These are phyloP conservation scores for Umbelopsis ramanniana DNA, from an alignment of 192 early-diverging fungal species.

Conservation along the genomic window DNA sequence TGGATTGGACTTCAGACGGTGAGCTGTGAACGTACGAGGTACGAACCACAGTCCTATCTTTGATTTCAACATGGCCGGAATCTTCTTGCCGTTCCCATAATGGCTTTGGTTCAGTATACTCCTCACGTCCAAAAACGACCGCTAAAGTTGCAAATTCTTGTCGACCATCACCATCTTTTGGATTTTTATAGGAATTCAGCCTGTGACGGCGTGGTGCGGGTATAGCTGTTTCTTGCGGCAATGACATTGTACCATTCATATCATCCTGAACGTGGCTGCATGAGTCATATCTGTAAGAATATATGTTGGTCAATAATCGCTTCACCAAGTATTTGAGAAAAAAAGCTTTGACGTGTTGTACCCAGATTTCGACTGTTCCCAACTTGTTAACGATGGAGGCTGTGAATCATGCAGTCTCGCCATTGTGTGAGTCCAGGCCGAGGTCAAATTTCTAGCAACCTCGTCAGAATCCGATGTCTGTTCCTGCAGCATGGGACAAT, in stretches of 20 bases:
- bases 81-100: constrained; percentile 30
- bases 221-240: constrained; percentile 16
- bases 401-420: background rate
- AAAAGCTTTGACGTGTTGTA: background rate
- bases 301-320: background rate
- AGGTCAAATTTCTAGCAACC: background rate
- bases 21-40: background rate
- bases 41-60: background rate
- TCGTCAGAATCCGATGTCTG: background rate
- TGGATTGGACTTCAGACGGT: constrained; percentile 4
- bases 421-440: background rate
- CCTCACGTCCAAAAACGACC: constrained; percentile 38
- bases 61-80: constrained; percentile 2
- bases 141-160: constrained; percentile 40
- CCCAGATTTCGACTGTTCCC: background rate
- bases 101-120: constrained; percentile 35
- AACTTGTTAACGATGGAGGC: background rate
- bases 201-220: background rate
- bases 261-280: background rate
- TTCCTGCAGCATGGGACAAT: background rate
- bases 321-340: no score
- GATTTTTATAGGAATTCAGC: background rate
- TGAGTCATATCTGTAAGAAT: background rate
- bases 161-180: constrained; percentile 23
- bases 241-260: background rate